Evolutionary conservation across 148 eudicot genomes (phyloP), one percentile per base, ranked within the genome.

Genomic region (Mesembryanthemum crystallinum): DNA sequence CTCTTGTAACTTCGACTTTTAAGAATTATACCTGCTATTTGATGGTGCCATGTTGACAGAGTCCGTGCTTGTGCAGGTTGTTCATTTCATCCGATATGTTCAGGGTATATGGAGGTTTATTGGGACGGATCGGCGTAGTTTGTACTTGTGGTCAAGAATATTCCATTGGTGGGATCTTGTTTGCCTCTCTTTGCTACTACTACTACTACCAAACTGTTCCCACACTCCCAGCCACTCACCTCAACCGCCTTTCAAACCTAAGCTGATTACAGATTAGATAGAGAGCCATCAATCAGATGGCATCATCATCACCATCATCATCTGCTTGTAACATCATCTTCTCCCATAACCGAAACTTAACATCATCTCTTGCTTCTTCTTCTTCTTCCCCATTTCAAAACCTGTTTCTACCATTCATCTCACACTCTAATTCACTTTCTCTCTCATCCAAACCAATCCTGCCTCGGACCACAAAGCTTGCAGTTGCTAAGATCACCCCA

Each of bases 401-500:
- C 60, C 66, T 72, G 17, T 32, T 23, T 71, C 14, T 66, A 58
- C 74, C 83, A 13, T 76, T 57, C 7, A 67, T 42, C 28, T 23
- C 72, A 24, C 35, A 39, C 47, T 28, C 77, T 33, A 51, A 28
- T 49, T 71, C 42, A 33, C 21, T 71, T 9, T 65, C 28, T 60
- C 37, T 66, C 35, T 32, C 79, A 54, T 64, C 76, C 61, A 67
- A 68, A 65, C 17, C 51, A 28, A 35, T 68, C 27, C 58, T 57
- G 45, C 32, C 37, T 39, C 27, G n/a, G 17, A 37, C 77, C n/a
- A 68, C 29, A 35, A 74, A 74, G 42, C 52, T 23, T 77, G 64
- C 79, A 8, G 82, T 71, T 24, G 85, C 82, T 75, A 82, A 82
- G 76, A 78, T 55, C 11, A 62, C 29, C 18, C 60, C 78, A 3